phyloP scores from a whole-genome alignment of 208 protist genomes.

The Strigomonas culicis region DNA sequence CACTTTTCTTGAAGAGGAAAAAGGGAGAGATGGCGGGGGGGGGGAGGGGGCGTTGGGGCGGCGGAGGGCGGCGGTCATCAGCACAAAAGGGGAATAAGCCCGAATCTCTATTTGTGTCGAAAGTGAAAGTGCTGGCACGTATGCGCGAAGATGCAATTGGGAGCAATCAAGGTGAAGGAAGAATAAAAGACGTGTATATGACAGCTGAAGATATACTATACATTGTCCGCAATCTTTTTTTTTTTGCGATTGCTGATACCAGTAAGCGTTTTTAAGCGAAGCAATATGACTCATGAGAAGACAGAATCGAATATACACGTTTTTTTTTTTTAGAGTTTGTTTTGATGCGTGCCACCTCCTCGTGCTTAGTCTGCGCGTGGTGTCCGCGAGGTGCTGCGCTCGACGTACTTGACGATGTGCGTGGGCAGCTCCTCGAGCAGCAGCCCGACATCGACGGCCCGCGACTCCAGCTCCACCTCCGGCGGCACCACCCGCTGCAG shows the following conservation, averaged over 20 bases:
- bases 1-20: neutral
- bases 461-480: slow-evolving; percentile 24
- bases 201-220: no score
- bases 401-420: slow-evolving; percentile 33
- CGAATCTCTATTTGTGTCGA: slow-evolving; percentile 5
- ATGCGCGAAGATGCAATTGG: neutral
- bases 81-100: neutral
- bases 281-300: slow-evolving; percentile 11
- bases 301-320: neutral
- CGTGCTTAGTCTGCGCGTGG: neutral
- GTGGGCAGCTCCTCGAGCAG: slow-evolving; percentile 34
- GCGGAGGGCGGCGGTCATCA: neutral
- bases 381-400: slow-evolving; percentile 7
- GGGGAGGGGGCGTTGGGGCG: neutral
- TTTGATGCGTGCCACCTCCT: neutral
- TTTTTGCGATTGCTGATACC: no score
- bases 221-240: no score
- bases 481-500: slow-evolving; percentile 20
- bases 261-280: neutral
- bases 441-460: slow-evolving; percentile 17
- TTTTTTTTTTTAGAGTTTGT: neutral
- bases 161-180: neutral
- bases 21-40: neutral
- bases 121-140: slow-evolving; percentile 3
- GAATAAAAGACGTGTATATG: slow-evolving; percentile 4